Percentiles rank a stretch among this genome's conserved stretches.
Evolutionary conservation across 495 filamentous ascomycete species (phyloP).

Genomic region (Aspergillus saccharolyticus): DNA sequence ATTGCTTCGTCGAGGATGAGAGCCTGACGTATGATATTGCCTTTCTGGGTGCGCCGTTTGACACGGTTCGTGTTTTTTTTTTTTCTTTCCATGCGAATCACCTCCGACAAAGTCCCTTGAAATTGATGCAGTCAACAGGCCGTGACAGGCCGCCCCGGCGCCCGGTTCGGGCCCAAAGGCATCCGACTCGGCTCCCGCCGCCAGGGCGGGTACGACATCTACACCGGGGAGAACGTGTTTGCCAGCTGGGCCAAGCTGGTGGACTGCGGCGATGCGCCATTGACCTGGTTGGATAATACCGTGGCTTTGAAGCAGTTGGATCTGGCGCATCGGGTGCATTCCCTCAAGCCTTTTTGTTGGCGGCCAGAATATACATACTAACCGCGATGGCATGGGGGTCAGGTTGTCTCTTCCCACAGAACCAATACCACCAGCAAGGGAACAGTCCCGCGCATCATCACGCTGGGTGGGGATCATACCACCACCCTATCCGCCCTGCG

Average conservation of each 20-base stretch:
- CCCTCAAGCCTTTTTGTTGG: neutral
- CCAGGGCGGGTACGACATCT: constrained; percentile 37
- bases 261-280: constrained; percentile 49
- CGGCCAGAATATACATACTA: too few species aligned
- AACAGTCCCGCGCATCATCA: constrained; percentile 41
- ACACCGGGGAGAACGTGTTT: constrained; percentile 43
- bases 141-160: constrained; percentile 46
- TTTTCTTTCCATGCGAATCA: too few species aligned
- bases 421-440: constrained; percentile 17
- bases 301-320: constrained; percentile 47
- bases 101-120: too few species aligned
- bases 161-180: constrained; percentile 45
- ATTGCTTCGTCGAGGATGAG: constrained; percentile 28
- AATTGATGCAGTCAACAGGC: constrained; percentile 8
- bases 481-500: constrained; percentile 46
- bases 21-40: constrained; percentile 26
- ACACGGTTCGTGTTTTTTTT: constrained; percentile 41
- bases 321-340: constrained; percentile 35
- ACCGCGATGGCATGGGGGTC: neutral
- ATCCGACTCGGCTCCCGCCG: constrained; percentile 45
- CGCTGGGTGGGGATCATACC: constrained; percentile 49
- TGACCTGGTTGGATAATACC: constrained; percentile 50
- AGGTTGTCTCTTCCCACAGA: constrained; percentile 24
- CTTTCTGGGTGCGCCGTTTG: constrained; percentile 45
- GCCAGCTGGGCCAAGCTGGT: constrained; percentile 44